Conservation (phyloP, 2,329 filamentous ascomycete genomes). For the Aspergillus alliaceus region DNA sequence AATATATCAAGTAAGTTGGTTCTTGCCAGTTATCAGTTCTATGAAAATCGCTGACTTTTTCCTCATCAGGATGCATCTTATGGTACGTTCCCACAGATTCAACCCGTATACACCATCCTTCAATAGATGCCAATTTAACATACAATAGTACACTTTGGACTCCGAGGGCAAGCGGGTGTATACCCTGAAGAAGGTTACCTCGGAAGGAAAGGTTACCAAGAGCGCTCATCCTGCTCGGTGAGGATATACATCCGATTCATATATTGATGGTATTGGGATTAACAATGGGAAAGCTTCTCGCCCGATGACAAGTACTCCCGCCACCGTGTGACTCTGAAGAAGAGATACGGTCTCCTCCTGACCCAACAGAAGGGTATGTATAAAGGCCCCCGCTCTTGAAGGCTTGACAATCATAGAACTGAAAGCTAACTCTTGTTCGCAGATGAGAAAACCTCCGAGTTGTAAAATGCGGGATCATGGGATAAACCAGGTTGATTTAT, state of each 20-base stretch:
- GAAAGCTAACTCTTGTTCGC: constrained; percentile 11
- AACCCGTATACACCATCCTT: constrained; percentile 3
- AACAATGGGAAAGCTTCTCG: constrained; percentile 60
- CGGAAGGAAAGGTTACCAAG: constrained; percentile 82
- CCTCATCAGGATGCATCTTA: constrained; percentile 41
- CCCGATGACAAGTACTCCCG: constrained; percentile 98
- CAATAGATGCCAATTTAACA: neutral
- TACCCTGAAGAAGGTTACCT: constrained; percentile 79
- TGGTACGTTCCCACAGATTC: constrained; percentile 30
- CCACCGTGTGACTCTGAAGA: constrained; percentile 93
- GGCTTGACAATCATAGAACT: no score
- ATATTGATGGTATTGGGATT: neutral
- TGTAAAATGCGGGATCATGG: constrained; percentile 24
- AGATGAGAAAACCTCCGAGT: constrained; percentile 33
- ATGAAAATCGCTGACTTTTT: constrained; percentile 11
- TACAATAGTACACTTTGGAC: constrained; percentile 73
- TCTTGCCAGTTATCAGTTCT: neutral
- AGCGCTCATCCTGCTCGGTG: constrained; percentile 84
- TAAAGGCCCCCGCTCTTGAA: constrained; percentile 15
- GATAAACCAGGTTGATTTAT: constrained; percentile 22
- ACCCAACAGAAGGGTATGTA: constrained; percentile 68
- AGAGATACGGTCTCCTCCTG: constrained; percentile 82
- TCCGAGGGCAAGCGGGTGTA: constrained; percentile 82
- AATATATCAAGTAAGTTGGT: constrained; percentile 28
- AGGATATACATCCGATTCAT: neutral